Evolutionary conservation across 2,329 filamentous ascomycete genomes (phyloP).

Genomic region (Verticillium tricorpus): DNA sequence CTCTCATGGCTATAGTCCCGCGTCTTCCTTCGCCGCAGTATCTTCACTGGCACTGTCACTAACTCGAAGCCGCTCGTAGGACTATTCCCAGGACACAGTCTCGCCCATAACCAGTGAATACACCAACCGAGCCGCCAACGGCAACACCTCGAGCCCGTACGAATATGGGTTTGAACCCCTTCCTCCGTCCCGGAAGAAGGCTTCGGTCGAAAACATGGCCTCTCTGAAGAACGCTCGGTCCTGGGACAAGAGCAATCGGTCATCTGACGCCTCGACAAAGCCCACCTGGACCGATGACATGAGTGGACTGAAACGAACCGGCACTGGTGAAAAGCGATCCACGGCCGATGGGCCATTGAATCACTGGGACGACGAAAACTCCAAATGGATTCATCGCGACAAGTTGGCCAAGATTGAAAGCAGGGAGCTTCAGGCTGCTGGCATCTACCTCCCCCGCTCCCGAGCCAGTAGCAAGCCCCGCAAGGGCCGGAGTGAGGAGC

Average conservation of each 20-base stretch:
- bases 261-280: slow-evolving; percentile 15
- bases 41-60: neutral
- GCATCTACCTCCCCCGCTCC: slow-evolving; percentile 56
- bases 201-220: slow-evolving; percentile 28
- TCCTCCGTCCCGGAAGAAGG: slow-evolving; percentile 25
- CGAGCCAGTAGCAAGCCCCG: slow-evolving; percentile 47
- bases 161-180: slow-evolving; percentile 14
- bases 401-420: slow-evolving; percentile 79
- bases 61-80: slow-evolving; percentile 5
- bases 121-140: slow-evolving; percentile 13
- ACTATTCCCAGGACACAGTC: slow-evolving; percentile 13
- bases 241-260: slow-evolving; percentile 10
- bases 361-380: slow-evolving; percentile 47
- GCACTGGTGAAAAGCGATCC: slow-evolving; percentile 17
- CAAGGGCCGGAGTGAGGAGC: slow-evolving; percentile 36
- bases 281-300: slow-evolving; percentile 29
- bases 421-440: slow-evolving; percentile 73
- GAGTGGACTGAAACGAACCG: slow-evolving; percentile 21
- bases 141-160: slow-evolving; percentile 14
- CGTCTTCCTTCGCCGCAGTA: neutral
- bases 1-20: too few species aligned
- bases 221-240: slow-evolving; percentile 7
- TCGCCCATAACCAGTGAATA: slow-evolving; percentile 9
- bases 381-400: slow-evolving; percentile 82
- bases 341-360: slow-evolving; percentile 21